Evolutionary conservation across 495 filamentous ascomycete species (phyloP).

Genomic region (Penicillium coprophilum): DNA sequence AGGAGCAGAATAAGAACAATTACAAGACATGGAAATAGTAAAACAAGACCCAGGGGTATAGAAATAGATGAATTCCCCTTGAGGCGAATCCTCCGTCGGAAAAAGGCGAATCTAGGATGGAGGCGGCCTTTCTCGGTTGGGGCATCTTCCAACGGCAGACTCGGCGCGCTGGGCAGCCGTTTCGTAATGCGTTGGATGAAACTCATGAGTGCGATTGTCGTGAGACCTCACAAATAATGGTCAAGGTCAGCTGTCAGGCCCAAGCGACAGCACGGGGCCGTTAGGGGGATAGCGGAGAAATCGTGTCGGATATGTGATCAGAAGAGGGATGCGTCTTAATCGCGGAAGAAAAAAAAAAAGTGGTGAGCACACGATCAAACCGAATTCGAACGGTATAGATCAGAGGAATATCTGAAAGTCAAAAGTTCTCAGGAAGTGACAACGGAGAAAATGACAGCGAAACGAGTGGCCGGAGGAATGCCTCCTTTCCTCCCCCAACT

Average conservation of each 20-base stretch:
- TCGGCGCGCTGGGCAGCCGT: conserved; percentile 61
- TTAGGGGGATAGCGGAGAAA: conserved; percentile 17
- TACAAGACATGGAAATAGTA: conserved; percentile 90
- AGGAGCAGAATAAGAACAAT: conserved; percentile 87
- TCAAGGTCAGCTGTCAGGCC: conserved; percentile 24
- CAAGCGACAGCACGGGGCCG: conserved; percentile 24
- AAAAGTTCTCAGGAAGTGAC: conserved; percentile 19
- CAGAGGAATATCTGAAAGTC: conserved; percentile 9
- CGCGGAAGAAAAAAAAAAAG: conserved; percentile 6
- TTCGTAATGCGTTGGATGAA: conserved; percentile 63
- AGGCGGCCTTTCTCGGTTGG: conserved; percentile 54
- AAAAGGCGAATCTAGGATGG: conserved; percentile 71
- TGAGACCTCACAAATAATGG: conserved; percentile 25
- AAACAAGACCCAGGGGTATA: conserved; percentile 87
- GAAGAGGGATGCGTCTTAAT: conserved; percentile 17
- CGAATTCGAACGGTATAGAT: conserved; percentile 2
- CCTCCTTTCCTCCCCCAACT: conserved; percentile 47
- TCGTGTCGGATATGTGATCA: conserved; percentile 13
- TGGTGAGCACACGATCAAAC: conserved; percentile 4
- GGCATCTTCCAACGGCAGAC: conserved; percentile 59
- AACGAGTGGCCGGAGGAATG: conserved; percentile 54
- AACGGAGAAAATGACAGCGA: conserved; percentile 30
- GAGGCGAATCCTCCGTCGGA: conserved; percentile 84
- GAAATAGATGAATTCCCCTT: conserved; percentile 93
- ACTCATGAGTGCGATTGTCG: conserved; percentile 52